A percentile compares a stretch with the other conserved stretches of the same genome.
Conservation (phyloP, 345 rosid genomes). For the Salix caprea region DNA sequence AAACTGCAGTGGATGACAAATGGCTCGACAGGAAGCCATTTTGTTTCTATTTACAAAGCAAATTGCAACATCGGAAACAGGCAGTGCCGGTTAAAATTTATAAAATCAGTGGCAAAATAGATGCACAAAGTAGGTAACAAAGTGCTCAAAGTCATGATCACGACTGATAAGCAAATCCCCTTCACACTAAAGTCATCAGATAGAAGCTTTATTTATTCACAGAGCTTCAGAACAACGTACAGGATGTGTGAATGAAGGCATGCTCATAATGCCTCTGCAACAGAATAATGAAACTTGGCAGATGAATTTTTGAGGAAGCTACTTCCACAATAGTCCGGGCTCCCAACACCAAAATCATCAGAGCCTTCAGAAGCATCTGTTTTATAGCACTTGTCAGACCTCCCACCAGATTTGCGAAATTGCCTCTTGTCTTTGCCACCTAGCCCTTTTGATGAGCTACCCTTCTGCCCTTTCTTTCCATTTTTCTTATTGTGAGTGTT, state of each 20-base stretch:
- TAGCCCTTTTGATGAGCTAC: constrained; percentile 46
- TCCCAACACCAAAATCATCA: constrained; percentile 29
- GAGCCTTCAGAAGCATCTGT: constrained; percentile 18
- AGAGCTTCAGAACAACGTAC: neutral
- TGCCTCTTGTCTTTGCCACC: constrained; percentile 64
- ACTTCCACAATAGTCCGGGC: constrained; percentile 58
- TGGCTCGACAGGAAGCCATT: too few species aligned
- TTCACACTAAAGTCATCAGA: neutral
- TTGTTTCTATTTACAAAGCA: too few species aligned
- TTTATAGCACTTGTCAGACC: constrained; percentile 23
- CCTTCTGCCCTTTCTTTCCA: constrained; percentile 72
- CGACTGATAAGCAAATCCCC: neutral
- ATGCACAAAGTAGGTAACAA: neutral
- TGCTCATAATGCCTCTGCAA: constrained; percentile 53
- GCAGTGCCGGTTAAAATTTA: too few species aligned
- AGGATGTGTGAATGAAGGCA: neutral
- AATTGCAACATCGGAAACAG: too few species aligned
- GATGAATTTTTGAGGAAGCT: constrained; percentile 47
- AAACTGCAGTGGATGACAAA: too few species aligned
- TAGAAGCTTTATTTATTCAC: constrained; percentile 36
- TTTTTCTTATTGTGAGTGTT: constrained; percentile 41
- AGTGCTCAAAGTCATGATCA: neutral
- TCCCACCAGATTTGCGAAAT: constrained; percentile 35
- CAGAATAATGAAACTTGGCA: constrained; percentile 40
- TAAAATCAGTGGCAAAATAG: too few species aligned